Percentiles rank a stretch among this genome's conserved stretches.
phyloP scores from a whole-genome alignment of 2,329 filamentous ascomycete species.

The Clarireedia paspali region DNA sequence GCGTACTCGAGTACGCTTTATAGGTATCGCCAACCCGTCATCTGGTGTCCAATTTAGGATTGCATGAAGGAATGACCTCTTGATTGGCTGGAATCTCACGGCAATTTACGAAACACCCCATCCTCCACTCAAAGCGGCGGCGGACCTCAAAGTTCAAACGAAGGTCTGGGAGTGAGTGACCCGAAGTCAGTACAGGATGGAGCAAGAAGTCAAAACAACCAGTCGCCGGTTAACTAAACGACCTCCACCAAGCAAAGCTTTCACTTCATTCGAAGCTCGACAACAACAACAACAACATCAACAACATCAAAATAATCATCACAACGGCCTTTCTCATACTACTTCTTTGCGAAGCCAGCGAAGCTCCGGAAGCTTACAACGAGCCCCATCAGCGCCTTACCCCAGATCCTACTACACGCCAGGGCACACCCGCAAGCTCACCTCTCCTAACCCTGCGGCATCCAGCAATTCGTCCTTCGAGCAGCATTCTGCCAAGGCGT shows the following conservation, averaged over 20 bases:
- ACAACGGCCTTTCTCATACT: slow-evolving; percentile 38
- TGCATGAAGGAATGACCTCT: slow-evolving; percentile 4
- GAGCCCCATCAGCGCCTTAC: slow-evolving; percentile 51
- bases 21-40: background rate
- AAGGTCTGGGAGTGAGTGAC: slow-evolving; percentile 8
- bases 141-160: slow-evolving; percentile 8
- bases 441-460: slow-evolving; percentile 37
- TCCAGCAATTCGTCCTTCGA: slow-evolving; percentile 31
- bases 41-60: slow-evolving; percentile 5
- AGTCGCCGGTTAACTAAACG: slow-evolving; percentile 54
- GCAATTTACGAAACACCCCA: slow-evolving; percentile 10
- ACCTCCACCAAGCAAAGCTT: slow-evolving; percentile 30
- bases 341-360: slow-evolving; percentile 51
- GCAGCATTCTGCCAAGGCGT: slow-evolving; percentile 24
- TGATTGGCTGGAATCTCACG: slow-evolving; percentile 7
- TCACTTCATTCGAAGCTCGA: slow-evolving; percentile 42
- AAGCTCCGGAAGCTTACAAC: slow-evolving; percentile 55
- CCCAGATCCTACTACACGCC: slow-evolving; percentile 25
- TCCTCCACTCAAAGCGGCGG: slow-evolving; percentile 10
- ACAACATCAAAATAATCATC: background rate
- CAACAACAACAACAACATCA: slow-evolving; percentile 19
- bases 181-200: slow-evolving; percentile 21
- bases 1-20: background rate
- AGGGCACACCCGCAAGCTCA: slow-evolving; percentile 33
- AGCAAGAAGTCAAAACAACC: slow-evolving; percentile 22